Evolutionary conservation across 1,139 yeast genomes (phyloP).

Genomic region (Yamadazyma triangularis): DNA sequence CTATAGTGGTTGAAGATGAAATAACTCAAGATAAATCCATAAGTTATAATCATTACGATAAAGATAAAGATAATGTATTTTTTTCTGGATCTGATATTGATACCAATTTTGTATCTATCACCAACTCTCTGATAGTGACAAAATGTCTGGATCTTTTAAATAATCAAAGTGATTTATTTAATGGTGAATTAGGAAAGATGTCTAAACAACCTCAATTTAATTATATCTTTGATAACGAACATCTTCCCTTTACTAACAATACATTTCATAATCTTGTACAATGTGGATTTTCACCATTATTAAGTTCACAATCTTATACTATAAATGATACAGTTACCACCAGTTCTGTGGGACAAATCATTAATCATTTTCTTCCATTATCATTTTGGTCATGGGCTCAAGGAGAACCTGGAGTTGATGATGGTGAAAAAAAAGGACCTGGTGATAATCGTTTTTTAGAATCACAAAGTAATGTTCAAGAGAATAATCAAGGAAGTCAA

Average conservation of each 20-base stretch:
- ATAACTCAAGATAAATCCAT: constrained; percentile 7
- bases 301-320: too few species aligned
- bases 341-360: constrained; percentile 12
- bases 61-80: constrained; percentile 20
- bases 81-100: constrained; percentile 13
- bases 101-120: too few species aligned
- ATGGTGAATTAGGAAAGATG: too few species aligned
- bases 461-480: not conserved
- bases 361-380: constrained; percentile 22
- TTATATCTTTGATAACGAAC: constrained; percentile 29
- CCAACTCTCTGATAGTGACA: too few species aligned
- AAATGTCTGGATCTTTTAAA: too few species aligned
- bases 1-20: constrained; percentile 27
- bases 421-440: too few species aligned
- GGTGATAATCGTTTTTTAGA: too few species aligned
- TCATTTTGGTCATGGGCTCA: constrained; percentile 55
- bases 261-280: constrained; percentile 32
- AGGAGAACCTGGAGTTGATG: too few species aligned
- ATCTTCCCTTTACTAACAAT: constrained; percentile 24
- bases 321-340: too few species aligned
- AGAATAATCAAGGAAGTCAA: constrained; percentile 1
- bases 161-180: too few species aligned
- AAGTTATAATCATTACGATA: constrained; percentile 9
- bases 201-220: constrained; percentile 34
- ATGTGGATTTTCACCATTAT: constrained; percentile 61